phyloP scores from a whole-genome alignment of 2,329 filamentous ascomycete genomes.

The Intubia oerlemansii region DNA sequence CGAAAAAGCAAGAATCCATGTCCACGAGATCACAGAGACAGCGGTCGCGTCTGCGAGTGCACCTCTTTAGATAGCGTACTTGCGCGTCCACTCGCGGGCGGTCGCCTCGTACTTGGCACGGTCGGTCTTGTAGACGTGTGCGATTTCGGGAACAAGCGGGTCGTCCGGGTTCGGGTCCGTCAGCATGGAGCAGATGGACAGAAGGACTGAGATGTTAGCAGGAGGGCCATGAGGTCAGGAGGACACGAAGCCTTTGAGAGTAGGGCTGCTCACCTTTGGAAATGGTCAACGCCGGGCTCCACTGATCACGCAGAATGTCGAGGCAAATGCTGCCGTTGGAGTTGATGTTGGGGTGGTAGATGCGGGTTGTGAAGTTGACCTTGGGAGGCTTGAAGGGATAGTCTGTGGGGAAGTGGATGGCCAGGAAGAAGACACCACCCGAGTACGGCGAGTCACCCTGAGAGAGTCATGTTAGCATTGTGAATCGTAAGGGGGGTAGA shows the following conservation, averaged over 20 bases:
- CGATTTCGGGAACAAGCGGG: slow-evolving; percentile 94
- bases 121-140: slow-evolving; percentile 99
- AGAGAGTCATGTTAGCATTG: slow-evolving; percentile 12
- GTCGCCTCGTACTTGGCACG: slow-evolving; percentile 89
- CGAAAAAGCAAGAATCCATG: too few species aligned
- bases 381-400: slow-evolving; percentile 99
- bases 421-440: slow-evolving; percentile 95
- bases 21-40: too few species aligned
- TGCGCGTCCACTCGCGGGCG: slow-evolving; percentile 94
- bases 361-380: slow-evolving; percentile 99
- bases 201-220: slow-evolving; percentile 40
- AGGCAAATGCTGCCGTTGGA: slow-evolving; percentile 98
- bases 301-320: slow-evolving; percentile 96
- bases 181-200: slow-evolving; percentile 99
- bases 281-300: slow-evolving; percentile 95
- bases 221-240: too few species aligned
- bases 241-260: too few species aligned
- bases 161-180: slow-evolving; percentile 99
- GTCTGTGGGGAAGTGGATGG: slow-evolving; percentile 98
- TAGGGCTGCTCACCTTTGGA: slow-evolving; percentile 58
- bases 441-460: slow-evolving; percentile 94
- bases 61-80: slow-evolving; percentile 98
- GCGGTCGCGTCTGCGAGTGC: too few species aligned
- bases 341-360: slow-evolving; percentile 99
- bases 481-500: too few species aligned